Percentiles rank a stretch among this genome's conserved stretches.
Evolutionary conservation across 2,329 filamentous ascomycete genomes (phyloP).

Genomic region (Fusarium sublunatum): DNA sequence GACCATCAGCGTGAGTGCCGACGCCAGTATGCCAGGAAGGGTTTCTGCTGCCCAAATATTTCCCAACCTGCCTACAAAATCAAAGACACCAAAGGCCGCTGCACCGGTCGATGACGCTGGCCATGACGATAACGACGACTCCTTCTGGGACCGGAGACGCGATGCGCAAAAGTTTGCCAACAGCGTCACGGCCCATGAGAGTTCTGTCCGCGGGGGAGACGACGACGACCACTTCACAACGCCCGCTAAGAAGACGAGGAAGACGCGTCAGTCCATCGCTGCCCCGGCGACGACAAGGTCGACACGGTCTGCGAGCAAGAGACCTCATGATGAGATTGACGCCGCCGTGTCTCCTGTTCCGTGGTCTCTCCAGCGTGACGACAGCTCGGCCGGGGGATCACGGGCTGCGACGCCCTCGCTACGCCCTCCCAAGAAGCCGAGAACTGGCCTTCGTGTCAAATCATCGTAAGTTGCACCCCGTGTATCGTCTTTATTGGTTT

Average conservation of each 20-base stretch:
- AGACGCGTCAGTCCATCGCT: constrained; percentile 52
- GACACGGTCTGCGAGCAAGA: constrained; percentile 64
- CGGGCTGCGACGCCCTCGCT: constrained; percentile 70
- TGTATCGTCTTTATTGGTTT: constrained; percentile 2
- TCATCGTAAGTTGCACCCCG: constrained; percentile 69
- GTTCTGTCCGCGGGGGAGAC: constrained; percentile 52
- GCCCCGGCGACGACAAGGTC: constrained; percentile 54
- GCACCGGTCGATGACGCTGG: constrained; percentile 48
- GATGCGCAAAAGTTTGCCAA: constrained; percentile 56
- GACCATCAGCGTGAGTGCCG: constrained; percentile 44
- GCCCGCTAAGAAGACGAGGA: constrained; percentile 50
- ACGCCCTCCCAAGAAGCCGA: constrained; percentile 68
- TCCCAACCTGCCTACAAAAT: constrained; percentile 49
- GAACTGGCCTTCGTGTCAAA: constrained; percentile 73
- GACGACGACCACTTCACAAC: constrained; percentile 48
- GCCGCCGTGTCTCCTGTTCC: constrained; percentile 64
- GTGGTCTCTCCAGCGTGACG: constrained; percentile 61
- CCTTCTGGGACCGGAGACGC: constrained; percentile 51
- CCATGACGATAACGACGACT: constrained; percentile 49
- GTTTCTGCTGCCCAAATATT: constrained; percentile 50
- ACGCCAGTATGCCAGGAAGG: constrained; percentile 56
- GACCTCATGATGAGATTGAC: constrained; percentile 66
- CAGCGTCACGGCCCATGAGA: constrained; percentile 51
- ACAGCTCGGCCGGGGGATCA: constrained; percentile 62
- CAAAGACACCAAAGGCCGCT: constrained; percentile 45